phyloP scores from a whole-genome alignment of 176 grass and related monocot genomes.

The Tillandsia fasciculata region DNA sequence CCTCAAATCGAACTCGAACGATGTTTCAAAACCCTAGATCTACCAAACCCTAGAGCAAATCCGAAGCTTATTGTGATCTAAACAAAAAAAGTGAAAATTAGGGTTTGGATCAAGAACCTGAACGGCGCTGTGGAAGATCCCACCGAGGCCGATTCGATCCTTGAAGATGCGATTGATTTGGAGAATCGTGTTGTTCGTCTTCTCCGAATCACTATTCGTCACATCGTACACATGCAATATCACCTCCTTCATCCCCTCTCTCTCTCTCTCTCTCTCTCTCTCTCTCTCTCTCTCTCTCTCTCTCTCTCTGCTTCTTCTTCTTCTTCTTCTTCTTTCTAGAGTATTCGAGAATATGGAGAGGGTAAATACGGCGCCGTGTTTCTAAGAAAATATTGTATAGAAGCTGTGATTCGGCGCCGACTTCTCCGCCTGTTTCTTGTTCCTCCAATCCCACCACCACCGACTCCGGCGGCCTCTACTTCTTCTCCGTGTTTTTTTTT shows the following conservation, averaged over 20 bases:
- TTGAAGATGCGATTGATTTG: constrained; percentile 99
- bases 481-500: not conserved
- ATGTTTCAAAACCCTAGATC: not conserved
- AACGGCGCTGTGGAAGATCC: constrained; percentile 99
- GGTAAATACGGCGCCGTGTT: no score
- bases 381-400: not conserved
- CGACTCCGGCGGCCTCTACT: not conserved
- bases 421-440: not conserved
- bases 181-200: constrained; percentile 96
- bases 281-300: constrained; percentile 3
- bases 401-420: not conserved
- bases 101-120: constrained; percentile 31
- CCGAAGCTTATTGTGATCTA: not conserved
- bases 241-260: constrained; percentile 74
- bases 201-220: constrained; percentile 91
- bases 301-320: not conserved
- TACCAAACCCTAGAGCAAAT: not conserved
- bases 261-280: not conserved
- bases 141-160: constrained; percentile 97
- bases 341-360: no score
- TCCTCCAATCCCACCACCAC: not conserved
- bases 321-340: not conserved
- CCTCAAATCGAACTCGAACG: not conserved
- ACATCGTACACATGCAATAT: constrained; percentile 96
- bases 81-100: not conserved